Percentiles rank a stretch among this genome's conserved stretches.
Conservation (phyloP, 208 protist genomes). For the Wallacemonas collosoma region DNA sequence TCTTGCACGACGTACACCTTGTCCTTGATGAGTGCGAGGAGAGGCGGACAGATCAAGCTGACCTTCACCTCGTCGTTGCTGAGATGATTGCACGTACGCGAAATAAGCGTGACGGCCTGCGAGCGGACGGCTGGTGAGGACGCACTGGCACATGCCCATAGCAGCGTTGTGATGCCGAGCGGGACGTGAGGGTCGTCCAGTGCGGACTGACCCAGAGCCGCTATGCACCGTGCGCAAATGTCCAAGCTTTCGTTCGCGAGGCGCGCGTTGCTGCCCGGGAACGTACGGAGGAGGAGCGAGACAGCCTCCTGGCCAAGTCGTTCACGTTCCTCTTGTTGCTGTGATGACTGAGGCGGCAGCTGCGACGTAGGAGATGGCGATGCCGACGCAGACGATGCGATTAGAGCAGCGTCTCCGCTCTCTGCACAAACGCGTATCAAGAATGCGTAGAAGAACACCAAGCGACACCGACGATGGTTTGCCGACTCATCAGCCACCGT, state of each 20-base stretch:
- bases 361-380: background rate
- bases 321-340: background rate
- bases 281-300: conserved; percentile 7
- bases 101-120: conserved; percentile 48
- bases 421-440: conserved; percentile 31
- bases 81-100: conserved; percentile 39
- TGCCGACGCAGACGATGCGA: background rate
- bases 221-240: conserved; percentile 33
- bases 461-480: conserved; percentile 18
- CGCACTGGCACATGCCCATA: conserved; percentile 42
- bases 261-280: conserved; percentile 1
- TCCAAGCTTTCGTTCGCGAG: conserved; percentile 26
- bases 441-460: conserved; percentile 43
- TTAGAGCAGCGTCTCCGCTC: background rate
- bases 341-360: background rate
- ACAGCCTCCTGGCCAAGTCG: background rate
- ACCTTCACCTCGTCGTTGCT: conserved; percentile 40
- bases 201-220: conserved; percentile 32
- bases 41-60: conserved; percentile 42
- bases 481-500: background rate
- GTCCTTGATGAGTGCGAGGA: conserved; percentile 55
- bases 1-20: conserved; percentile 48
- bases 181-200: conserved; percentile 32
- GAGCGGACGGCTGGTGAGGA: conserved; percentile 31
- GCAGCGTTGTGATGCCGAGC: conserved; percentile 43